Percentiles rank a stretch among this genome's conserved stretches.
Evolutionary conservation across 257 asterid species (phyloP).

Genomic region (Solanum medicagineum): DNA sequence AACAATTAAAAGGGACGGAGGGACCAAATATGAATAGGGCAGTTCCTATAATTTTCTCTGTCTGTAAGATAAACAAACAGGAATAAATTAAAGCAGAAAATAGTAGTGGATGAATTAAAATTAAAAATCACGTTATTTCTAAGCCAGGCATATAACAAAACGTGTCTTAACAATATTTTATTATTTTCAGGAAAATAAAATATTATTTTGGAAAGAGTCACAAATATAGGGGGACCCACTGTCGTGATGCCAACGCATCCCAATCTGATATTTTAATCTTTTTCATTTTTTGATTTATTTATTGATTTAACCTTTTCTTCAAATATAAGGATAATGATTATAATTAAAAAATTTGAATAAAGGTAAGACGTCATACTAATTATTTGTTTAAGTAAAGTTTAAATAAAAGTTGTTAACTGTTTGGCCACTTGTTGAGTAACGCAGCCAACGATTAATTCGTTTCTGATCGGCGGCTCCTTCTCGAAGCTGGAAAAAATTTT

Average conservation of each 20-base stretch:
- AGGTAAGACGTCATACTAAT: neutral
- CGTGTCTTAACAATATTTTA: slow-evolving; percentile 1
- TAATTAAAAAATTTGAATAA: neutral
- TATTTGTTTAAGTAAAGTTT: neutral
- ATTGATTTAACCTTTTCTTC: neutral
- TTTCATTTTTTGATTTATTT: neutral
- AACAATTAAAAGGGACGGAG: no score
- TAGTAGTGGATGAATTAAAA: neutral
- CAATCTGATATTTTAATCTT: neutral
- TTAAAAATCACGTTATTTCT: neutral
- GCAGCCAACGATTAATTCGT: neutral
- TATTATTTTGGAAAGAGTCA: neutral
- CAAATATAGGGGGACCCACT: neutral
- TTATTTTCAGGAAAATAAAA: neutral
- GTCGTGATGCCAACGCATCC: neutral
- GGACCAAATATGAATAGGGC: neutral
- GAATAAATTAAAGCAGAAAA: neutral
- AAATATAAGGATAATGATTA: neutral
- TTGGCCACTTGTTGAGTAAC: neutral
- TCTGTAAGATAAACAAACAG: neutral
- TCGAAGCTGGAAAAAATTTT: neutral
- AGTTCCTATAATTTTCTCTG: neutral
- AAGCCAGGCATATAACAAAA: slow-evolving; percentile 6
- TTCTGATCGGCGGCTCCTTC: neutral
- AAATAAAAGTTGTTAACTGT: neutral